Base-by-base conservation (phyloP, 106 monocot species). In the Posidonia australis region DNA sequence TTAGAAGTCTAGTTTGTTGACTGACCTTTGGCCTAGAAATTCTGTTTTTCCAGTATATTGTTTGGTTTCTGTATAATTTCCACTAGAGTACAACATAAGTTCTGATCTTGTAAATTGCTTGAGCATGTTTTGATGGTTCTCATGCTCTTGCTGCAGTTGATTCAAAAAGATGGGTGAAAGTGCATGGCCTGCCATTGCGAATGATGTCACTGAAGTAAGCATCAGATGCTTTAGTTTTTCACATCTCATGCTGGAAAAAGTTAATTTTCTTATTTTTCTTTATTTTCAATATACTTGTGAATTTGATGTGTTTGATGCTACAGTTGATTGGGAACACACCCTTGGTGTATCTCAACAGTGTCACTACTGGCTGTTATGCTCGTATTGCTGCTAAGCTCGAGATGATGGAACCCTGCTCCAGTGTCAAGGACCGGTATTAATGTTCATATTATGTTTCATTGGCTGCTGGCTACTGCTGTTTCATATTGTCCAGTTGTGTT, bases 391-490 rank as follows among this genome's bases (percentile, higher is more conserved):
- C 92, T 29, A 92, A 92, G 77, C 75, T 92, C 24, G 92, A 92
- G 81, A 84, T 78, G 77, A 86, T 92, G 86, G 84, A 92, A 62
- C 86, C 92, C 3, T 92, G 86, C 67, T 92, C 86, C 62, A 92
- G 92, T 46, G 92, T 92, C 58, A 92, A 86, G 46, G 92, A 92
- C 52, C 82, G 89, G 89, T 79, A 66, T 54, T 1, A 3, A 62
- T 24, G 5, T 27, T 3, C 22, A 14, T 23, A 7, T 29, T 60
- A 48, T 1, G 2, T 6, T 57, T 14, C 25, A 2, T 46, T 31
- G 13, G 22, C 20, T 20, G 19, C 4, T 31, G 13, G 22, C 20
- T 20, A 13, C 4, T 21, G 3, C 31, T 23, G 29, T 29, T 1
- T 70, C 58, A 44, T 69, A 5, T 27, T 20, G 3, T 25, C 10